Evolutionary conservation across 176 grass and related monocot species (phyloP).

Genomic region (Oryza officinalis): DNA sequence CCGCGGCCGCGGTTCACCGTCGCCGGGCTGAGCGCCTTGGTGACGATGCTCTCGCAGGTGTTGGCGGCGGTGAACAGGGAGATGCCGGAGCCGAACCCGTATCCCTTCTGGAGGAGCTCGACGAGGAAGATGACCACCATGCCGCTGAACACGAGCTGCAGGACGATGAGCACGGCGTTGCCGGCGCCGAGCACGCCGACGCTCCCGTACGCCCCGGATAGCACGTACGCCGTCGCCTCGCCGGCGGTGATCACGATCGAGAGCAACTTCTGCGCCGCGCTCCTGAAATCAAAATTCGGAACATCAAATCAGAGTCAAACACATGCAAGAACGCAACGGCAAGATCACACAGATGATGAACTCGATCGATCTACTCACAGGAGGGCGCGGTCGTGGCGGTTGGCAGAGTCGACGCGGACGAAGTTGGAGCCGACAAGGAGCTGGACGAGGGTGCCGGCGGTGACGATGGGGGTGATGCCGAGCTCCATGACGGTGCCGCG

Average conservation of each 20-base stretch:
- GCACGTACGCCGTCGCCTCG: conserved; percentile 40
- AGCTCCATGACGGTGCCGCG: conserved; percentile 47
- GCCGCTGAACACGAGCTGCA: conserved; percentile 23
- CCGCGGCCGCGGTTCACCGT: neutral
- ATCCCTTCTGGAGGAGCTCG: conserved; percentile 47
- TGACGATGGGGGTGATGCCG: conserved; percentile 11
- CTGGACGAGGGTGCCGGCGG: neutral
- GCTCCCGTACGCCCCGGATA: conserved; percentile 38
- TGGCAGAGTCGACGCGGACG: conserved; percentile 20
- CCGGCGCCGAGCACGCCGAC: conserved; percentile 34
- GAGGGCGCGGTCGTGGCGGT: conserved; percentile 32
- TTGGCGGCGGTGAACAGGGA: conserved; percentile 43
- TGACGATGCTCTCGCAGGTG: neutral
- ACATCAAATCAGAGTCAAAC: neutral
- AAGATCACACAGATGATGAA: too few relatives aligned
- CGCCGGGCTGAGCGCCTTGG: neutral
- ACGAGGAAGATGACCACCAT: conserved; percentile 30
- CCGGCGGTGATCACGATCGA: conserved; percentile 36
- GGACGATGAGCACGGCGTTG: conserved; percentile 32
- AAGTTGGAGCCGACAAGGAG: conserved; percentile 3
- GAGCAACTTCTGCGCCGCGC: conserved; percentile 36
- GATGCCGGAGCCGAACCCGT: conserved; percentile 38
- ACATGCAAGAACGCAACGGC: neutral
- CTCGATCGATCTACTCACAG: conserved; percentile 18
- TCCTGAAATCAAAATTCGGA: conserved; percentile 16